These are phyloP conservation scores for Trichoderma koningiopsis DNA, from an alignment of 2,329 filamentous ascomycete genomes.

Conservation along the genomic window DNA sequence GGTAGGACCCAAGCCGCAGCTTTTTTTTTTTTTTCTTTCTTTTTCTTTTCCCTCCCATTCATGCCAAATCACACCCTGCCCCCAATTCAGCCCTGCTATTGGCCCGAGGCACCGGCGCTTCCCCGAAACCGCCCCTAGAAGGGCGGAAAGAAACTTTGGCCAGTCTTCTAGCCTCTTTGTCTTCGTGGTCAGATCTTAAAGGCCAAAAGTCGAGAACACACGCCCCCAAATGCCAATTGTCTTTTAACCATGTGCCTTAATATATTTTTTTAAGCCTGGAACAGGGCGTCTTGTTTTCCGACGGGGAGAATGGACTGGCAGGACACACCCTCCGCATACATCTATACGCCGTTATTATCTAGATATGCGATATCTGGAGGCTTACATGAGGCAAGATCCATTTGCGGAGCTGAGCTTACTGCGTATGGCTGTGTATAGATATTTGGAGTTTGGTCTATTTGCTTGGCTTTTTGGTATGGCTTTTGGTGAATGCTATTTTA, in stretches of 20 bases:
- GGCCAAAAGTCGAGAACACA: neutral
- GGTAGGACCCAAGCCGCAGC: neutral
- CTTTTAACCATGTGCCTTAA: neutral
- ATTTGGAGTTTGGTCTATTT: neutral
- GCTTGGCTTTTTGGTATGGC: neutral
- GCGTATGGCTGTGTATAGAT: neutral
- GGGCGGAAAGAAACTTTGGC: slow-evolving; percentile 16
- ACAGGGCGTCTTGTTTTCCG: slow-evolving; percentile 11
- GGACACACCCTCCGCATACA: neutral
- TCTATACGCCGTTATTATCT: neutral
- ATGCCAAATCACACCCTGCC: neutral
- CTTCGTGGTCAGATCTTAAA: neutral
- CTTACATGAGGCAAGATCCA: neutral
- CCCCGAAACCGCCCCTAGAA: neutral
- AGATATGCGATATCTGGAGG: slow-evolving; percentile 8
- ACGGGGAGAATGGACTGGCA: neutral
- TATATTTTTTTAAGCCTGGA: neutral
- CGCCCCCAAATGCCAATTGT: neutral
- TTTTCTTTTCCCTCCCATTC: neutral
- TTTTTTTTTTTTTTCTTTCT: neutral
- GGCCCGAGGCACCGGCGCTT: slow-evolving; percentile 6
- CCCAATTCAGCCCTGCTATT: neutral
- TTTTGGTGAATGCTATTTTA: neutral
- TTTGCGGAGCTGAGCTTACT: neutral
- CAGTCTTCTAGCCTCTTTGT: neutral